Evolutionary conservation across 179 eudicot species (phyloP).

Genomic region (Gypsophila paniculata): DNA sequence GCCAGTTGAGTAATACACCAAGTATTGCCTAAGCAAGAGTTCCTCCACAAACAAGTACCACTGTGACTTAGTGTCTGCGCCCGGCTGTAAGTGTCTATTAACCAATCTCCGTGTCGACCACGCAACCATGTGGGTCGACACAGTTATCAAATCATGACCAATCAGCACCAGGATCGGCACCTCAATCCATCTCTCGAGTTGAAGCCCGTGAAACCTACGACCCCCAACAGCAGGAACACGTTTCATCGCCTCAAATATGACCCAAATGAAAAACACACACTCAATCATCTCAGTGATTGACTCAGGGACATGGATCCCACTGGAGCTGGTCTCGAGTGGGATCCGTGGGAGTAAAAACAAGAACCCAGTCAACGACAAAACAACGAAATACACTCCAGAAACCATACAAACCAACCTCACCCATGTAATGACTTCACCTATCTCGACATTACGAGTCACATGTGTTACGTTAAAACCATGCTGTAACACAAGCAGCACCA

Average conservation of each 20-base stretch:
- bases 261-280: constrained; percentile 1
- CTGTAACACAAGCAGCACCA: neutral
- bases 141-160: constrained; percentile 5
- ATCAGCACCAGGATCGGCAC: neutral
- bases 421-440: neutral
- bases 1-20: constrained; percentile 18
- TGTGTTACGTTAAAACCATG: neutral
- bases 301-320: constrained; percentile 10
- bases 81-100: constrained; percentile 8
- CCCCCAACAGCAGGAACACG: neutral
- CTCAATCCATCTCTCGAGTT: constrained; percentile 3
- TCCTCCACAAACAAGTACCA: neutral
- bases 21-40: constrained; percentile 1
- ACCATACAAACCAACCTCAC: constrained; percentile 6
- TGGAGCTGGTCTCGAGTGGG: constrained; percentile 1
- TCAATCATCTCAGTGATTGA: constrained; percentile 12
- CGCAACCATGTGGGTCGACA: constrained; percentile 10
- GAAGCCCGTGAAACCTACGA: neutral
- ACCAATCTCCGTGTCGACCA: neutral
- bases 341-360: neutral
- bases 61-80: neutral
- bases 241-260: neutral
- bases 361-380: neutral
- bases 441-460: neutral
- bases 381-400: constrained; percentile 8